Evolutionary conservation across 1,284 basidiomycete species (phyloP).

Genomic region (Stereum hirsutum): DNA sequence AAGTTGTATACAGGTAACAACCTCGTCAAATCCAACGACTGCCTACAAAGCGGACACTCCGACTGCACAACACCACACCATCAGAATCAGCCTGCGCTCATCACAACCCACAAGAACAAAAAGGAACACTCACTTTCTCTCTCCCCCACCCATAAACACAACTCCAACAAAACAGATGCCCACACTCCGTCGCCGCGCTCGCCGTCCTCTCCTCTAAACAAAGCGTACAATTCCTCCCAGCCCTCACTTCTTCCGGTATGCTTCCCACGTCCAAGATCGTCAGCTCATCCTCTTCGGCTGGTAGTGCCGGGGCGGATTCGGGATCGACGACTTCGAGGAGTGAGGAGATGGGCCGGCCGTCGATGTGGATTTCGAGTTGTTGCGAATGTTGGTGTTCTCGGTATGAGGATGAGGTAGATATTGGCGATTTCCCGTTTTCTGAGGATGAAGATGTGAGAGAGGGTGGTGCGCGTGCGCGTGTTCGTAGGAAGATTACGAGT

Average conservation of each 20-base stretch:
- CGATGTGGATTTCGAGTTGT: slow-evolving; percentile 33
- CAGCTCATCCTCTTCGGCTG: slow-evolving; percentile 59
- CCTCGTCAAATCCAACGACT: slow-evolving; percentile 63
- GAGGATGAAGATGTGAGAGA: too few species aligned
- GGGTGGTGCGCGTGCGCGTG: too few species aligned
- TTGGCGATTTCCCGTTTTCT: too few species aligned
- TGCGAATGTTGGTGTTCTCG: background rate
- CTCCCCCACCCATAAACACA: slow-evolving; percentile 85
- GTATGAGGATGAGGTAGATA: slow-evolving; percentile 15
- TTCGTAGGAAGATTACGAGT: slow-evolving; percentile 34
- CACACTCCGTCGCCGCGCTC: slow-evolving; percentile 86
- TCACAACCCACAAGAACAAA: slow-evolving; percentile 4
- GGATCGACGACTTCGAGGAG: slow-evolving; percentile 45
- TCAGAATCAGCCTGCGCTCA: slow-evolving; percentile 4
- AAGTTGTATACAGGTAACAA: slow-evolving; percentile 82
- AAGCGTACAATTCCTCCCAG: slow-evolving; percentile 73
- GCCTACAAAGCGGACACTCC: slow-evolving; percentile 84
- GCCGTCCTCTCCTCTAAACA: slow-evolving; percentile 79
- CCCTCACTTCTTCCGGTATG: slow-evolving; percentile 43
- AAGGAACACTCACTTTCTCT: slow-evolving; percentile 57
- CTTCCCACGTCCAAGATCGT: slow-evolving; percentile 52
- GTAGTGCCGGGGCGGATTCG: slow-evolving; percentile 40
- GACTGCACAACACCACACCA: slow-evolving; percentile 32
- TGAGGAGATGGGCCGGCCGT: slow-evolving; percentile 51
- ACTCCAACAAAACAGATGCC: slow-evolving; percentile 91